Evolutionary conservation across 78 protist species (phyloP), one percentile per base, ranked within the genome.

Genomic region (Speleostelium caveatum): DNA sequence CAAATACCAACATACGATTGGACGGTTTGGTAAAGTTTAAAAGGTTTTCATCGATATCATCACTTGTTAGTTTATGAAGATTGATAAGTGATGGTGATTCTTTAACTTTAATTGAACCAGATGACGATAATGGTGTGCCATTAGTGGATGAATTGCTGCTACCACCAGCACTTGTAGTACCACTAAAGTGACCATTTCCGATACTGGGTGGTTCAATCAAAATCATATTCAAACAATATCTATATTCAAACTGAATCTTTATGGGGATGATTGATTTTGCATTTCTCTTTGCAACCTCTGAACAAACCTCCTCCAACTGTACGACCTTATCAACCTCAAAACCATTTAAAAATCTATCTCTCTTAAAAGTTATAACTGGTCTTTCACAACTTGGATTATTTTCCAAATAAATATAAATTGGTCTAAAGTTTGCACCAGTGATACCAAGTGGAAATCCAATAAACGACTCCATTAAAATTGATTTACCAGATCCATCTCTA

Each of bases 371-470:
- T 45, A 88, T 42, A 3, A 32, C 41, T 63, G 94, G 94, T 32
- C 56, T 69, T 0, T 73, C 87, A 55, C 38, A 33, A 24, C 26
- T 16, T 59, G 78, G 78, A 45, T 88, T 88, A 51, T 88, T 88
- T n/a, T 67, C 59, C 38, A 88, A 28, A 0, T 45, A 22, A 14
- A 88, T 72, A 26, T 61, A 56, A 28, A 88, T 6, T 60, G 94
- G 94, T 41, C 94, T 77, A 49, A 51, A 69, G 8, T 3, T 55
- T 8, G 41, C 10, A 24, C 56, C 2, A 26, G 38, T 30, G 0
- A 55, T 61, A 21, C 86, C 89, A 38, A 86, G 33, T 55, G 93
- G 87, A 49, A 42, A 90, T 39, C 96, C 96, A 26, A 93, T 49
- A 41, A 93, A 59, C 32, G 92, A 32, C 66, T 93, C 89, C 32